These are phyloP conservation scores for Eutreptiella sp. DNA, from an alignment of 208 protist species.

Conservation along the genomic window DNA sequence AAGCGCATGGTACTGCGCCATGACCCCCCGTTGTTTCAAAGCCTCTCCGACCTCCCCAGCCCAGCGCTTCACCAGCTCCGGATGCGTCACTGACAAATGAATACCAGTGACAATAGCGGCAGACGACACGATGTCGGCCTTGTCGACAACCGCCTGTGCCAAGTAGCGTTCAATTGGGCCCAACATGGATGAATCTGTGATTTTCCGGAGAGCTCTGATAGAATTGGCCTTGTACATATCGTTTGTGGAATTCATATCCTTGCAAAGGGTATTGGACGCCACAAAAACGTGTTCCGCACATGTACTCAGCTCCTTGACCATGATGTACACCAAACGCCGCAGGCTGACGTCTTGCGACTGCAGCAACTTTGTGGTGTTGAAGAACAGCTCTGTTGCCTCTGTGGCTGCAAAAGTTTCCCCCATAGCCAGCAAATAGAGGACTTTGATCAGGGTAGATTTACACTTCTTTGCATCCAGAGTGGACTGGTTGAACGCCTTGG, in stretches of 20 bases:
- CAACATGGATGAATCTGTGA: conserved; percentile 91
- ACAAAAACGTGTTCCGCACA: conserved; percentile 92
- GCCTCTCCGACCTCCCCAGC: conserved; percentile 86
- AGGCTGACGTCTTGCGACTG: conserved; percentile 89
- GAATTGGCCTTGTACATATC: conserved; percentile 85
- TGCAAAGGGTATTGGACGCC: conserved; percentile 90
- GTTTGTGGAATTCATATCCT: conserved; percentile 89
- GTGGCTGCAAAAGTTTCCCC: conserved; percentile 77
- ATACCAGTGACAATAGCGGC: conserved; percentile 94
- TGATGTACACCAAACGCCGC: conserved; percentile 91
- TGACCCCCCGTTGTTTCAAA: conserved; percentile 58
- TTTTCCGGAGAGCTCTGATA: conserved; percentile 85
- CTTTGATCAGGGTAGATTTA: conserved; percentile 79
- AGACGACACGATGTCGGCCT: conserved; percentile 82
- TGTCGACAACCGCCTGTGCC: conserved; percentile 92
- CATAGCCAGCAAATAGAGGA: conserved; percentile 88
- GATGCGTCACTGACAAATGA: conserved; percentile 77
- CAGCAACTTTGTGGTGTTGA: conserved; percentile 96
- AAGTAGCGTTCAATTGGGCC: conserved; percentile 90
- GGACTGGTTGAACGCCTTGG: conserved; percentile 84
- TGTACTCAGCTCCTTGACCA: conserved; percentile 94
- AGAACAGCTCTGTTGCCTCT: conserved; percentile 97
- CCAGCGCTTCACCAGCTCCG: conserved; percentile 87
- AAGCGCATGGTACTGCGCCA: conserved; percentile 95
- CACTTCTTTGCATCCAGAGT: conserved; percentile 76